Evolutionary conservation across 2,329 filamentous ascomycete species (phyloP), one percentile per base, ranked within the genome.

Genomic region (Alternaria novae-zelandiae): DNA sequence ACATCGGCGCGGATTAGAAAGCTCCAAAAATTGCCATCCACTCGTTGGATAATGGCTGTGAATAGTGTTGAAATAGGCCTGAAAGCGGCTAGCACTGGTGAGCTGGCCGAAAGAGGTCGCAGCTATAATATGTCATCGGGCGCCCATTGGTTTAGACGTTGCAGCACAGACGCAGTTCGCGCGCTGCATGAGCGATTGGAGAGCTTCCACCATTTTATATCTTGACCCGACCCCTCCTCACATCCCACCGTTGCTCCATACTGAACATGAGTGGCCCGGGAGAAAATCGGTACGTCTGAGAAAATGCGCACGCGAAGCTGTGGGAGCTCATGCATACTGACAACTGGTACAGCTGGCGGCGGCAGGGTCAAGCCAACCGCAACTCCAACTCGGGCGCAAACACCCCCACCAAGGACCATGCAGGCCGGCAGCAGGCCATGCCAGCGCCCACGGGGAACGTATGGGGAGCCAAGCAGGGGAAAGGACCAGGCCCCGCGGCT

Each of bases 191-290:
- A 65, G 57, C 63, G 49, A 63, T 70, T 71, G 62, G 61, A 67
- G 63, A 70, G 65, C 68, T 68, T 63, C 61, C 66, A 69, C 65
- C 66, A 71, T 72, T 76, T 70, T 75, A 77, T 72, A 71, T 70
- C 70, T 69, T 68, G 67, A 71, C 62, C 61, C 70, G 66, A 71
- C 70, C 71, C 70, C 63, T 64, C 69, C 69, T 70, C 62, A 60
- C 67, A 67, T 69, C 68, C 67, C 68, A 70, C 72, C 69, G 63
- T 67, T 69, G 69, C 68, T 65, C 57, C 61, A 63, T 57, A 67
- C 56, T 63, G 63, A 78, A 63, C 63, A 80, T 80, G 78, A 80
- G 78, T 70, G 78, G 76, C 71, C 74, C 73, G 70, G 76, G 73
- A 57, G 78, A 79, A 69, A 80, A 78, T 60, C 75, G 77, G 78